Evolutionary conservation across 169 alveolate species (phyloP).

Genomic region (Plasmodium gonderi): DNA sequence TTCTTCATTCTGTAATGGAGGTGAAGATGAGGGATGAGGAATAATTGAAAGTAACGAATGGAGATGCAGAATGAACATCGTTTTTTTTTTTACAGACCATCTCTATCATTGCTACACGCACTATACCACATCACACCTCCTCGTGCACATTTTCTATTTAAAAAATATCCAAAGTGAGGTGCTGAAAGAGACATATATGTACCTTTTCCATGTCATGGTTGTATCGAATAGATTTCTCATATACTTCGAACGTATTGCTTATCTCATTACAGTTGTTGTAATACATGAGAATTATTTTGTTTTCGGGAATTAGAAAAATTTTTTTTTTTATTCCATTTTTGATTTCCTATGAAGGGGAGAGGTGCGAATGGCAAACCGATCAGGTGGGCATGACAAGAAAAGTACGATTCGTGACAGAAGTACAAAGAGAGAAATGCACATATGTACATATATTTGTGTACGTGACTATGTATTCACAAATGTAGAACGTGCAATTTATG

Average conservation of each 20-base stretch:
- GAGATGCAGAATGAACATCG: no score
- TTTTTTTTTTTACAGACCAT: no score
- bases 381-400: no score
- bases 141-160: background rate
- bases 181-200: background rate
- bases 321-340: slow-evolving; percentile 38
- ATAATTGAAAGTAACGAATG: no score
- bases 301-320: slow-evolving; percentile 51
- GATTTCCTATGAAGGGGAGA: background rate
- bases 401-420: no score
- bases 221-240: slow-evolving; percentile 20
- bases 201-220: slow-evolving; percentile 58
- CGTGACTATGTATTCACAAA: no score
- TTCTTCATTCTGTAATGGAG: slow-evolving; percentile 33
- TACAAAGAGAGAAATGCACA: background rate
- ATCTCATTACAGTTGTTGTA: slow-evolving; percentile 50
- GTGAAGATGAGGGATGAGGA: background rate
- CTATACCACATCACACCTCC: background rate
- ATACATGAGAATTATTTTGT: slow-evolving; percentile 20
- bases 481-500: no score
- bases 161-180: background rate
- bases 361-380: no score
- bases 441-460: background rate
- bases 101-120: background rate
- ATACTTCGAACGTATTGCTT: slow-evolving; percentile 43